phyloP scores from a whole-genome alignment of 257 asterid species.

The Dorcoceras hygrometricum region DNA sequence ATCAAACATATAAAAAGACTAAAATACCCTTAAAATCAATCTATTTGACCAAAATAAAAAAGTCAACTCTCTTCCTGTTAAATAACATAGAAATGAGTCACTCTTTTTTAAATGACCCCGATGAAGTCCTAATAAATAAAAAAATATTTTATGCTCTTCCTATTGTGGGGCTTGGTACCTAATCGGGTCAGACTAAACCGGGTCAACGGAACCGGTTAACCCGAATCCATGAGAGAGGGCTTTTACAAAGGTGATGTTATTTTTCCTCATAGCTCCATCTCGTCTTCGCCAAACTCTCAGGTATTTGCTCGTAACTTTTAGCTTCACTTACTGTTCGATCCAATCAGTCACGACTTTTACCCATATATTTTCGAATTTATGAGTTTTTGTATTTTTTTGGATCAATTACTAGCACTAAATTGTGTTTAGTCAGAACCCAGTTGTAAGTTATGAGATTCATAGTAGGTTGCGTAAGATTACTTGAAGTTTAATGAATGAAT shows the following conservation, averaged over 20 bases:
- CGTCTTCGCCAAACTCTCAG: neutral
- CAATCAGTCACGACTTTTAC: neutral
- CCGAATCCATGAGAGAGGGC: neutral
- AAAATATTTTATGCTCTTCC: too few species aligned
- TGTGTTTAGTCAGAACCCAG: neutral
- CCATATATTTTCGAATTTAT: too few species aligned
- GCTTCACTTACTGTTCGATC: neutral
- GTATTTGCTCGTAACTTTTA: neutral
- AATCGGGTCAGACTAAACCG: neutral
- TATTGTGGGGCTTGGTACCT: too few species aligned
- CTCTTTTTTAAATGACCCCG: too few species aligned
- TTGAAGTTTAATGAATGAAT: too few species aligned
- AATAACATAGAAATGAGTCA: too few species aligned
- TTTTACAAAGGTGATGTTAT: neutral
- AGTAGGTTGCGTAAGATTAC: neutral
- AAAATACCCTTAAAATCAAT: too few species aligned
- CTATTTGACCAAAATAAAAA: too few species aligned
- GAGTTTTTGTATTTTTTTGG: neutral
- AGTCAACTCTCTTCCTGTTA: too few species aligned
- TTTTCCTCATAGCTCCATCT: neutral
- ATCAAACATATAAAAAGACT: too few species aligned
- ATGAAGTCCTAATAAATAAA: too few species aligned
- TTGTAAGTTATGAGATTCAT: neutral
- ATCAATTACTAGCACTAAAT: neutral
- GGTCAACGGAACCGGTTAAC: neutral